phyloP scores from a whole-genome alignment of 208 protist genomes.

The Leishmania turanica region DNA sequence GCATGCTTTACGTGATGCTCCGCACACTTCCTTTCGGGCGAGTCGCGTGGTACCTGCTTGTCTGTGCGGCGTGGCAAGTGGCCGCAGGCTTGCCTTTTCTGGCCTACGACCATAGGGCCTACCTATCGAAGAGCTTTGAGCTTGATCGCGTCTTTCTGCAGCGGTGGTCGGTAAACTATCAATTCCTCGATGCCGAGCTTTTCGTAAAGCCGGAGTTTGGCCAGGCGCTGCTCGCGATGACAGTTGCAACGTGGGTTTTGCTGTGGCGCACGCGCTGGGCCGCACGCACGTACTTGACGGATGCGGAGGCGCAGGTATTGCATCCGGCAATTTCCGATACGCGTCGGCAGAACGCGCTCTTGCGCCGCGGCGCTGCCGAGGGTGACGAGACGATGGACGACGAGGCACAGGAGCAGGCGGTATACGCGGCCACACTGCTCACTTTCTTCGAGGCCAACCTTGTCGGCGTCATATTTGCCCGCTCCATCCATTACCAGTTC shows the following conservation, averaged over 20 bases:
- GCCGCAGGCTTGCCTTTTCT: slow-evolving; percentile 70
- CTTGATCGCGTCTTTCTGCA: slow-evolving; percentile 70
- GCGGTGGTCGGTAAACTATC: slow-evolving; percentile 80
- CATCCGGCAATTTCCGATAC: slow-evolving; percentile 22
- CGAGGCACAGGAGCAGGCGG: slow-evolving; percentile 24
- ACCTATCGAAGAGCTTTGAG: slow-evolving; percentile 69
- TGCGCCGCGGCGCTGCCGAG: background rate
- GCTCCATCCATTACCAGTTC: slow-evolving; percentile 95
- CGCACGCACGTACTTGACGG: slow-evolving; percentile 33
- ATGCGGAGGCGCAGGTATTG: slow-evolving; percentile 8
- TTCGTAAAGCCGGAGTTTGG: slow-evolving; percentile 52
- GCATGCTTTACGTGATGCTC: slow-evolving; percentile 75
- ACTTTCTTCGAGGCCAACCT: slow-evolving; percentile 92
- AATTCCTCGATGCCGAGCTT: slow-evolving; percentile 63
- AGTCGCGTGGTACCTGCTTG: slow-evolving; percentile 54
- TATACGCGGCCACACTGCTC: slow-evolving; percentile 42
- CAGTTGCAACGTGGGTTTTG: slow-evolving; percentile 55
- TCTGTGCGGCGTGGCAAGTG: slow-evolving; percentile 70
- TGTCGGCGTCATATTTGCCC: slow-evolving; percentile 86
- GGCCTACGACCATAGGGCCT: slow-evolving; percentile 38
- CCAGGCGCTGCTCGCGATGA: slow-evolving; percentile 45
- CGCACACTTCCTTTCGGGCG: slow-evolving; percentile 51
- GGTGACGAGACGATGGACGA: slow-evolving; percentile 7
- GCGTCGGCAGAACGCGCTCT: background rate
- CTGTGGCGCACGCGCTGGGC: slow-evolving; percentile 61